Evolutionary conservation across 116 monocot species (phyloP).

Genomic region (Cymodocea nodosa): DNA sequence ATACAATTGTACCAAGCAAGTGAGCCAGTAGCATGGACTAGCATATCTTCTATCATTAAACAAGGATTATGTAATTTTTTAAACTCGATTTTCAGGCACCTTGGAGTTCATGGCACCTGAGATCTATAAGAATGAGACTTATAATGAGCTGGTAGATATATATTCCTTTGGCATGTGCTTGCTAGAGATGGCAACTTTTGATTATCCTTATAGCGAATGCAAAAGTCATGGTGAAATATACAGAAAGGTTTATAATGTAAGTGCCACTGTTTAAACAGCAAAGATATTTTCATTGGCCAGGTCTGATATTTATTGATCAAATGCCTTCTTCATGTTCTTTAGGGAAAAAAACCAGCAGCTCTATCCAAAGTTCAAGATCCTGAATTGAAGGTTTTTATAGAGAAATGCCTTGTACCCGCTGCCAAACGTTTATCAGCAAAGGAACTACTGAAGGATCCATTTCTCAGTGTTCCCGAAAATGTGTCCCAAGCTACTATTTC

Average conservation of each 20-base stretch:
- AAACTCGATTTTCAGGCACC: conserved; percentile 31
- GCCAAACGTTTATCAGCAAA: conserved; percentile 34
- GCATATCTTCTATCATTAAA: not conserved
- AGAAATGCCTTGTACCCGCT: conserved; percentile 53
- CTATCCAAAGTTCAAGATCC: conserved; percentile 48
- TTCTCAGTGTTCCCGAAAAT: conserved; percentile 16
- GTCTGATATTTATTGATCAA: not conserved
- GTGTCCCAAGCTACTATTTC: conserved; percentile 2
- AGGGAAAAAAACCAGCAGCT: conserved; percentile 61
- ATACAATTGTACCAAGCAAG: not conserved
- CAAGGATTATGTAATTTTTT: not conserved
- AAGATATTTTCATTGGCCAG: not conserved
- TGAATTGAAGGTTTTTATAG: conserved; percentile 54
- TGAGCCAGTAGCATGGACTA: not conserved
- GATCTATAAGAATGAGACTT: conserved; percentile 62
- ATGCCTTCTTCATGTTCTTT: not conserved
- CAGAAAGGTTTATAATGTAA: conserved; percentile 50
- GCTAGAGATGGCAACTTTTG: conserved; percentile 71
- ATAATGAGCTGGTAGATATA: conserved; percentile 74
- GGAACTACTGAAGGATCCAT: conserved; percentile 46
- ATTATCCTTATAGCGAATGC: conserved; percentile 74
- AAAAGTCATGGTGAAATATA: conserved; percentile 42
- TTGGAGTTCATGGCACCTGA: conserved; percentile 98
- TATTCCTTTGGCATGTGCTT: conserved; percentile 89
- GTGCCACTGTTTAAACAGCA: not conserved